phyloP scores from a whole-genome alignment of 108 stramenopile species.

The Fragilaria crotonensis region DNA sequence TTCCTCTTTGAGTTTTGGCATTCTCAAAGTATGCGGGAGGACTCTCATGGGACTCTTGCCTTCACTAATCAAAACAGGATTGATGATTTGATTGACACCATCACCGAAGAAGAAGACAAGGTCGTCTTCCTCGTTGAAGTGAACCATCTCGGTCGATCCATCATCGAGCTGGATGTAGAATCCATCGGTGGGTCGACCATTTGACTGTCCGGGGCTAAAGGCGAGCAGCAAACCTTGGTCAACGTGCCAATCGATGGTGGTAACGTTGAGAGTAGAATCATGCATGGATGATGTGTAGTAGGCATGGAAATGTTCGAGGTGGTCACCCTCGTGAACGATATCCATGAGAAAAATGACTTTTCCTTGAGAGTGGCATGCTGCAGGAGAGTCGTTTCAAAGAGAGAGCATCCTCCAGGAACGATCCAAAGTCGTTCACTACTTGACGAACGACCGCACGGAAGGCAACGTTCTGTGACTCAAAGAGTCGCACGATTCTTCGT shows the following conservation, averaged over 20 bases:
- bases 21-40: conserved; percentile 51
- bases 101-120: conserved; percentile 77
- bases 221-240: conserved; percentile 80
- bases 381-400: conserved; percentile 1
- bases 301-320: conserved; percentile 80
- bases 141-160: conserved; percentile 31
- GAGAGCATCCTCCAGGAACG: neutral
- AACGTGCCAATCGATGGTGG: conserved; percentile 59
- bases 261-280: neutral
- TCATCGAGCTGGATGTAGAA: conserved; percentile 40
- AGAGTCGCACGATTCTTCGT: conserved; percentile 9
- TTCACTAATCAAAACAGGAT: conserved; percentile 14
- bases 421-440: neutral
- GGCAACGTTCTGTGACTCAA: conserved; percentile 11
- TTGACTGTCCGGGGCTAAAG: conserved; percentile 52
- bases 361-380: neutral
- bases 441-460: conserved; percentile 14
- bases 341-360: conserved; percentile 20
- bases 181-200: neutral
- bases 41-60: conserved; percentile 34
- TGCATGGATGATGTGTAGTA: conserved; percentile 51
- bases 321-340: conserved; percentile 53
- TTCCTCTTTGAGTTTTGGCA: conserved; percentile 13
- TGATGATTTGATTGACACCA: conserved; percentile 69
- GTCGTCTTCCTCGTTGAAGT: conserved; percentile 50